Base-by-base conservation (phyloP, 768 basidiomycete genomes). In the Hebeloma cylindrosporum region DNA sequence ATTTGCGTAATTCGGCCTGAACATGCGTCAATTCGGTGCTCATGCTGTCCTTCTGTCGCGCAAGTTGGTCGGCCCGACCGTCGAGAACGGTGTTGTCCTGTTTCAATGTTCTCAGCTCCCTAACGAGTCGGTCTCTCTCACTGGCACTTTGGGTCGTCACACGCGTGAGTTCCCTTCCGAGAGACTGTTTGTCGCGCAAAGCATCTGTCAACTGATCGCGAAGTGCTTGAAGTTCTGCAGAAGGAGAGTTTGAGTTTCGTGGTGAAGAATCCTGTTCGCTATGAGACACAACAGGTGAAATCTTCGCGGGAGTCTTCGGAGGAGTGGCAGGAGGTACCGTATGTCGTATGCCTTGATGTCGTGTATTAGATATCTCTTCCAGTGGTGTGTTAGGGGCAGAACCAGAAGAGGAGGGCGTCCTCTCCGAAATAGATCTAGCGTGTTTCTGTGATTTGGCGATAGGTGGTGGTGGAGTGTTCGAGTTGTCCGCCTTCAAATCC, bases 171-270 rank as follows among this genome's bases (percentile, higher is more conserved):
- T 47, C 40, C 35, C 30, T 35, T 14, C 39, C 35, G 4, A 35
- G 26, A 18, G 27, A 39, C n/a, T 41, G 27, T 22, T 41, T 4
- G 23, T 47, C 46, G 27, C 39, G 31, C 4, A 47, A 18, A 2
- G 46, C 35, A 16, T 28, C 40, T 13, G 41, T 33, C 6, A 47
- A 40, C 11, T 34, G 31, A n/a, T 47, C 46, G 17, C 35, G 39
- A 20, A 42, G 40, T 10, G 14, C 39, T 21, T 14, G 18, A 37
- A 28, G 27, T 14, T 40, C 46, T n/a, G 41, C 46, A 9, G 39
- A 3, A 28, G 35, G 20, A 4, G 10, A 11, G 32, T 31, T 26
- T 18, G 25, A 21, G 11, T 37, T 18, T 45, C 38, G 11, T 17
- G 9, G 21, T 21, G 14, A 22, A 5, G 17, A 17, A 18, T 7